Base-by-base conservation (phyloP, 2,329 filamentous ascomycete species). In the Talaromyces sp. region DNA sequence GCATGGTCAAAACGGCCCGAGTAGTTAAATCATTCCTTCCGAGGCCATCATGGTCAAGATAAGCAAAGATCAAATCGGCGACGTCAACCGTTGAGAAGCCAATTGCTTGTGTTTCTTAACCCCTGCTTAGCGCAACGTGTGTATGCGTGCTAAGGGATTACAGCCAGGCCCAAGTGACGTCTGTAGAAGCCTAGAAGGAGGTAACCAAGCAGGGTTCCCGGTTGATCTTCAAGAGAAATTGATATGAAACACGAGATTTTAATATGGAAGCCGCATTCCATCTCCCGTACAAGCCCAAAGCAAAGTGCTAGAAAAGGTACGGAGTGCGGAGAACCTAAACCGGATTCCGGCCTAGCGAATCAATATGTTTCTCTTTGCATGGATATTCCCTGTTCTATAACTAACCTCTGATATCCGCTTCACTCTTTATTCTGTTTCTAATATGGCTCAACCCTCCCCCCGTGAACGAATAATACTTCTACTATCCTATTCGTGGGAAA, bases 51-150 rank as follows among this genome's bases (percentile, higher is more conserved):
- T 19, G 31, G 28, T 25, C 41, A 55, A n/a, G 17, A 13, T 28
- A 25, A 17, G 15, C 4, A 8, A 35, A 15, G 13, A 53, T 21
- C 50, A 11, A 28, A 25, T 21, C 22, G 28, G 31, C 40, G 39
- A 45, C 5, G 22, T 54, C 52, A 36, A 15, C 45, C 25, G 45
- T 48, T 35, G 22, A 45, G 11, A 36, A 46, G 46, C n/a, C 19
- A 21, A n/a, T 10, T 25, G 13, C 11, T 25, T 45, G 31, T 45
- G 40, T 43, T 28, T 46, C 35, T 36, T 13, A 36, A 40, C 33
- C 54, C 54, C 54, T 56, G 54, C 50, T 28, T 36, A 56, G 54
- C 31, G 43, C 54, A 43, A 56, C 54, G 35, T 41, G 54, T 50
- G 22, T 56, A 15, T 5, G 25, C 9, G 33, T 17, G 19, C n/a